Evolutionary conservation across 176 grass and related monocot genomes (phyloP).

Genomic region (Coix lacrymajobi): DNA sequence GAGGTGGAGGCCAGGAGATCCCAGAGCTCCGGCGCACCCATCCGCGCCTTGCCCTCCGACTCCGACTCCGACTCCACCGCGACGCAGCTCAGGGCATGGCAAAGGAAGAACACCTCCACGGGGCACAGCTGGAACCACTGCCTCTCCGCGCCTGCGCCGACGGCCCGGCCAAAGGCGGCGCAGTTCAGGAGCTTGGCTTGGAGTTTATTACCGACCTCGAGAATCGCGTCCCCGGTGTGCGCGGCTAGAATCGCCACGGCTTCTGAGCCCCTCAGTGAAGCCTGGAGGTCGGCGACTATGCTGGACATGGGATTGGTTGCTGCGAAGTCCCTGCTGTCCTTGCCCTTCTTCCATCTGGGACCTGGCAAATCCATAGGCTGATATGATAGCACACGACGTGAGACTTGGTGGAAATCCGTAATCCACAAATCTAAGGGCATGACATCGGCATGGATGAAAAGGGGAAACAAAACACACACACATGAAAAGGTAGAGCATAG

Average conservation of each 20-base stretch:
- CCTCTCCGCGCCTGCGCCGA: not conserved
- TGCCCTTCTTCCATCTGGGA: conserved; percentile 59
- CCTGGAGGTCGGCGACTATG: conserved; percentile 37
- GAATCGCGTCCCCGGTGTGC: not conserved
- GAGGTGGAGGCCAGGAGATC: conserved; percentile 16
- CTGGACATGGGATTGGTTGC: conserved; percentile 49
- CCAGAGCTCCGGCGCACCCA: conserved; percentile 39
- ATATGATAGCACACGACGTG: not conserved
- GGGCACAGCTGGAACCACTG: conserved; percentile 47
- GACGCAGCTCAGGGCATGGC: conserved; percentile 37
- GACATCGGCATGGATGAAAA: too few relatives aligned
- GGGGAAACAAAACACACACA: too few relatives aligned
- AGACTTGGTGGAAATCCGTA: not conserved
- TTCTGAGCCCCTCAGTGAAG: not conserved
- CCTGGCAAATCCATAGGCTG: conserved; percentile 16
- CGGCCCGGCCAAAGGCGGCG: conserved; percentile 27
- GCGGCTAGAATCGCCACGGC: not conserved
- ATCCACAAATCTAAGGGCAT: too few relatives aligned
- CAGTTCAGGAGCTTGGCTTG: conserved; percentile 25
- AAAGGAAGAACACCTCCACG: conserved; percentile 67
- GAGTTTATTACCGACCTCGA: conserved; percentile 1
- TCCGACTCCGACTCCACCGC: too few relatives aligned
- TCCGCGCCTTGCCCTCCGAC: not conserved
- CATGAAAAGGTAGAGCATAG: too few relatives aligned
- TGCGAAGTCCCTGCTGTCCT: conserved; percentile 38